Evolutionary conservation across 306 rosid species (phyloP).

Genomic region (Cicer bijugum): DNA sequence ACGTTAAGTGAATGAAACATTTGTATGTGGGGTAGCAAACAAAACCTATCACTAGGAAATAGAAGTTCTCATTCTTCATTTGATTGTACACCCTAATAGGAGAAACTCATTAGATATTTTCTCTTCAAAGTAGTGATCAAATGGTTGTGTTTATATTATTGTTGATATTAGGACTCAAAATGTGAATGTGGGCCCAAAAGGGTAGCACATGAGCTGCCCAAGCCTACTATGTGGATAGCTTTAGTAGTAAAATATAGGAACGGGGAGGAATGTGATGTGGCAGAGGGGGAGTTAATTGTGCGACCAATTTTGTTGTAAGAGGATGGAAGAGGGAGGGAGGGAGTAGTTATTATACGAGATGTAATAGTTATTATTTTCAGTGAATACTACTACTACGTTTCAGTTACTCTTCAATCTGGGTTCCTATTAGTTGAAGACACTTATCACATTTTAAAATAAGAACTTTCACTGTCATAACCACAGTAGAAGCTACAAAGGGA

Average conservation of each 20-base stretch:
- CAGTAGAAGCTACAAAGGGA: background rate
- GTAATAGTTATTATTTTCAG: too few relatives aligned
- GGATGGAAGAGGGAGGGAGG: too few relatives aligned
- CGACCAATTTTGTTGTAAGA: too few relatives aligned
- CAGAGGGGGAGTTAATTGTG: too few relatives aligned
- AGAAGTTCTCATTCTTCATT: conserved; percentile 1
- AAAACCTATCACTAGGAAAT: conserved; percentile 2
- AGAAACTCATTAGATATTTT: conserved; percentile 11
- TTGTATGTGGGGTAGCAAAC: conserved; percentile 16
- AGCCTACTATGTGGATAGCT: too few relatives aligned
- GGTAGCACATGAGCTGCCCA: too few relatives aligned
- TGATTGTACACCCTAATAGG: background rate
- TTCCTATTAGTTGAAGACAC: background rate
- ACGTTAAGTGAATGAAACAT: conserved; percentile 12
- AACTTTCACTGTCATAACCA: background rate
- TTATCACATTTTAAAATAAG: conserved; percentile 4
- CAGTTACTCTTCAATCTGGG: too few relatives aligned
- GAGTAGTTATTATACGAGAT: too few relatives aligned
- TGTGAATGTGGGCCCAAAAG: too few relatives aligned
- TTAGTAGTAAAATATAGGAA: too few relatives aligned
- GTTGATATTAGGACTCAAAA: background rate
- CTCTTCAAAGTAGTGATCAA: background rate
- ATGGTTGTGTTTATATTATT: conserved; percentile 2
- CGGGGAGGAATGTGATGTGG: too few relatives aligned
- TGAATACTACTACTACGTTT: too few relatives aligned